These are phyloP conservation scores for Coprinopsis cinerea DNA, from an alignment of 768 basidiomycete species.

Conservation along the genomic window DNA sequence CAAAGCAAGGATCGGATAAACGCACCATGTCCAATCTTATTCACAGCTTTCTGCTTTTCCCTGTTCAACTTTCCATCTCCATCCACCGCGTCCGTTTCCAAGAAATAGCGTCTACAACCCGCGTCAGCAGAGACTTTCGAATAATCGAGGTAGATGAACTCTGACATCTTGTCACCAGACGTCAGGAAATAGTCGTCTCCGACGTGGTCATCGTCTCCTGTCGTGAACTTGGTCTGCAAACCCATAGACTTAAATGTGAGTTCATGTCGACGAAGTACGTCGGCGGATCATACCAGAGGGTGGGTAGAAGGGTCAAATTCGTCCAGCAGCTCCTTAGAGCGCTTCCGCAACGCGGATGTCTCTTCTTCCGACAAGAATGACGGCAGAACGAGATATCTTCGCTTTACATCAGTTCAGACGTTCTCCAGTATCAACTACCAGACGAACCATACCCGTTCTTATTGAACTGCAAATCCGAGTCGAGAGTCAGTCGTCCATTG, in stretches of 20 bases:
- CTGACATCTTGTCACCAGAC: constrained; percentile 86
- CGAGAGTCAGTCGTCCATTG: neutral
- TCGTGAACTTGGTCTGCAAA: constrained; percentile 85
- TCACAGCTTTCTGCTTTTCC: constrained; percentile 74
- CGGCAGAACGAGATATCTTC: constrained; percentile 75
- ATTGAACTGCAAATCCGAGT: constrained; percentile 22
- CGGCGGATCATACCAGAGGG: constrained; percentile 80
- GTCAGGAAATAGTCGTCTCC: constrained; percentile 92
- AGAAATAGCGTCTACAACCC: constrained; percentile 63
- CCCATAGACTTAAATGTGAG: no score
- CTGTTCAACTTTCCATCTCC: constrained; percentile 61
- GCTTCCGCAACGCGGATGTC: constrained; percentile 52
- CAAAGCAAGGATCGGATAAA: neutral
- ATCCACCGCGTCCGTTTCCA: constrained; percentile 85
- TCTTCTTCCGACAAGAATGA: constrained; percentile 61
- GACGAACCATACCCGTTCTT: constrained; percentile 22
- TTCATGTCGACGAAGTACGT: no score
- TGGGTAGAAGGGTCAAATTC: constrained; percentile 75
- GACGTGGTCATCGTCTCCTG: constrained; percentile 67
- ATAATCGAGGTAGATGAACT: neutral
- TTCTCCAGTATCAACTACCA: neutral
- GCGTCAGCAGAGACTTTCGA: neutral
- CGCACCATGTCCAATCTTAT: constrained; percentile 91
- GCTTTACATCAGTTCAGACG: neutral
- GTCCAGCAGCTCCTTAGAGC: constrained; percentile 72